Evolutionary conservation across 306 rosid genomes (phyloP).

Genomic region (Citrullus mucosospermus): DNA sequence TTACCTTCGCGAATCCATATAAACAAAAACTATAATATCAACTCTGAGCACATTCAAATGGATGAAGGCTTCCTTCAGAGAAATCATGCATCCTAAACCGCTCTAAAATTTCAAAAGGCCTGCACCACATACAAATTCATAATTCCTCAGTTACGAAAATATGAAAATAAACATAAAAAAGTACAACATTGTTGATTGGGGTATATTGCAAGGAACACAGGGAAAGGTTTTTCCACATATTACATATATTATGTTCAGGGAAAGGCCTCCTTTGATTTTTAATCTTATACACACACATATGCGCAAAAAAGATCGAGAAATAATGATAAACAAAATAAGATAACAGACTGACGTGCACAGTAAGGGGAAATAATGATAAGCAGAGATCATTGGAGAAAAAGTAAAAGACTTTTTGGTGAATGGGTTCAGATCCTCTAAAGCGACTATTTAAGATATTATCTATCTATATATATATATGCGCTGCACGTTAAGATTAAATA

Average conservation of each 20-base stretch:
- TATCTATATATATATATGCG: too few relatives aligned
- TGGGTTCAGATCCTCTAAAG: background rate
- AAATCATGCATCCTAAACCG: slow-evolving; percentile 77
- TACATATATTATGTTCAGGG: background rate
- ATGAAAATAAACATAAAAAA: background rate
- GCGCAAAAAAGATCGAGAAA: too few relatives aligned
- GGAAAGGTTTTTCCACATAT: background rate
- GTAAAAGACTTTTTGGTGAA: background rate
- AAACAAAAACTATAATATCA: slow-evolving; percentile 17
- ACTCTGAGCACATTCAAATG: slow-evolving; percentile 95
- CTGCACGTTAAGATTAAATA: too few relatives aligned
- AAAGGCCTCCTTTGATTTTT: background rate
- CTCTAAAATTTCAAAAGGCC: slow-evolving; percentile 78
- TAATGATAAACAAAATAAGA: too few relatives aligned
- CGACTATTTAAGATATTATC: background rate
- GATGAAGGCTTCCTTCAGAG: slow-evolving; percentile 85
- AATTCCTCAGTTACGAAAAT: background rate
- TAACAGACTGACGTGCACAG: background rate
- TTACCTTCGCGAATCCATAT: background rate
- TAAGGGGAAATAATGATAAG: background rate
- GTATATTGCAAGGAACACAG: background rate
- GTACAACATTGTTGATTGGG: background rate
- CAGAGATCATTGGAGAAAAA: too few relatives aligned
- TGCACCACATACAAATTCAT: slow-evolving; percentile 16
- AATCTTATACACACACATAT: background rate